Evolutionary conservation across 345 rosid species (phyloP).

Genomic region (Clausena lansium): DNA sequence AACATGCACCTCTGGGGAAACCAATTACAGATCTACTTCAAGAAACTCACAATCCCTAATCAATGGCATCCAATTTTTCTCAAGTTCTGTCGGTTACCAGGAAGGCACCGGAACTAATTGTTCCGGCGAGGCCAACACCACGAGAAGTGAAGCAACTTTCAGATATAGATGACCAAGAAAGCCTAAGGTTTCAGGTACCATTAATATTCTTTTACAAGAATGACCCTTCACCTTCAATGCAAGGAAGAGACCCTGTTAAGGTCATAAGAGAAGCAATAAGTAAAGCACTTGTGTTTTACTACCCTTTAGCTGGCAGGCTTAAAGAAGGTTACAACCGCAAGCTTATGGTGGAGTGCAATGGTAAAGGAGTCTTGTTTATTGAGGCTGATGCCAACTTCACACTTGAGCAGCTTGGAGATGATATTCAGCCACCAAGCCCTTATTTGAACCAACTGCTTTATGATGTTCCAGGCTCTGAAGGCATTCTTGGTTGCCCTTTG

Average conservation of each 20-base stretch:
- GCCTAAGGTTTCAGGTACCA: not conserved
- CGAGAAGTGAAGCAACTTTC: not conserved
- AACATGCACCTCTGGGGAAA: too few relatives aligned
- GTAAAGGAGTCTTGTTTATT: constrained; percentile 4
- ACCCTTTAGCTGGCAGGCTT: constrained; percentile 12
- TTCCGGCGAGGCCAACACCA: not conserved
- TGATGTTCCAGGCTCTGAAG: constrained; percentile 8
- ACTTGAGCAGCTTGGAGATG: constrained; percentile 1
- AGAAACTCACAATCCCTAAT: not conserved
- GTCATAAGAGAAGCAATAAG: not conserved
- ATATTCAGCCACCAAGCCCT: not conserved
- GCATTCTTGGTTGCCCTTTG: constrained; percentile 7
- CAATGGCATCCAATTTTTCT: not conserved
- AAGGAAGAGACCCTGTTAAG: not conserved
- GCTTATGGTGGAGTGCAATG: constrained; percentile 16
- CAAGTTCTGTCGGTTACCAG: not conserved
- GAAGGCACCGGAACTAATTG: not conserved
- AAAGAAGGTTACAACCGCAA: constrained; percentile 3
- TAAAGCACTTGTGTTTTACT: constrained; percentile 10
- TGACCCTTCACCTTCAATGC: not conserved
- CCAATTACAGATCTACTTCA: too few relatives aligned
- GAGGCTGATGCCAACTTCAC: constrained; percentile 12
- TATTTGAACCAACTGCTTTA: constrained; percentile 6
- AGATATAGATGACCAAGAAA: constrained; percentile 9
- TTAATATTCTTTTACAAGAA: not conserved